A percentile compares a stretch with the other conserved stretches of the same genome.
These are phyloP conservation scores for Skeletonema costatum DNA, from an alignment of 108 stramenopile genomes.

Conservation along the genomic window DNA sequence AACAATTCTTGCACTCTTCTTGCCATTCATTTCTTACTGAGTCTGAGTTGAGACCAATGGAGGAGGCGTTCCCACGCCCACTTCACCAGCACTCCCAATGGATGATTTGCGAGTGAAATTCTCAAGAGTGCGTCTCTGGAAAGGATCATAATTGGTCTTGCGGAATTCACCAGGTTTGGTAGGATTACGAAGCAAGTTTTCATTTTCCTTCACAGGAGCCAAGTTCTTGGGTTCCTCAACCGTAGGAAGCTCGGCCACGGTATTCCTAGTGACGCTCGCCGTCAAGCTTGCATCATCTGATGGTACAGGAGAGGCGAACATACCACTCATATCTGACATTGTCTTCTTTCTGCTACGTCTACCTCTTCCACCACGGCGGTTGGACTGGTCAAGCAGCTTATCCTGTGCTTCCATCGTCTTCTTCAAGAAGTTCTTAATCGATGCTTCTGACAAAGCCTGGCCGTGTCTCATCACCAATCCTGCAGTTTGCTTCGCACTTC, in stretches of 20 bases:
- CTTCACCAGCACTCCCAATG: not conserved
- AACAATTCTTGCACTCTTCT: not conserved
- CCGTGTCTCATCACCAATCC: constrained; percentile 88
- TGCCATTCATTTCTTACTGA: not conserved
- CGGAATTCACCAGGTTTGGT: constrained; percentile 47
- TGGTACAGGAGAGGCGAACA: constrained; percentile 48
- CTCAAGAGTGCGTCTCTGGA: constrained; percentile 12
- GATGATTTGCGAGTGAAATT: not conserved
- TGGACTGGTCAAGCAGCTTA: constrained; percentile 70
- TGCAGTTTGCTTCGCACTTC: constrained; percentile 48
- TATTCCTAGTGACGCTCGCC: not conserved
- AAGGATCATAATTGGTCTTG: constrained; percentile 48
- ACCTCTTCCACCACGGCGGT: constrained; percentile 75
- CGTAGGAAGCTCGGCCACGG: not conserved
- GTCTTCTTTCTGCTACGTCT: constrained; percentile 75
- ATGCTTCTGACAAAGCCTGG: constrained; percentile 68
- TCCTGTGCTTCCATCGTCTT: constrained; percentile 66
- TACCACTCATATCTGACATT: constrained; percentile 77
- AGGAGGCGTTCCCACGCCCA: not conserved
- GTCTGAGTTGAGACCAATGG: not conserved
- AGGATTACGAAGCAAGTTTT: constrained; percentile 44
- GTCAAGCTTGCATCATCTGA: constrained; percentile 5
- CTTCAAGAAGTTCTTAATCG: constrained; percentile 62
- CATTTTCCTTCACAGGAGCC: constrained; percentile 37
- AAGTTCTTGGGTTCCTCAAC: constrained; percentile 4